Percentiles rank a stretch among this genome's conserved stretches.
These are phyloP conservation scores for Metschnikowia arizonensis DNA, from an alignment of 805 yeast species.

Conservation along the genomic window DNA sequence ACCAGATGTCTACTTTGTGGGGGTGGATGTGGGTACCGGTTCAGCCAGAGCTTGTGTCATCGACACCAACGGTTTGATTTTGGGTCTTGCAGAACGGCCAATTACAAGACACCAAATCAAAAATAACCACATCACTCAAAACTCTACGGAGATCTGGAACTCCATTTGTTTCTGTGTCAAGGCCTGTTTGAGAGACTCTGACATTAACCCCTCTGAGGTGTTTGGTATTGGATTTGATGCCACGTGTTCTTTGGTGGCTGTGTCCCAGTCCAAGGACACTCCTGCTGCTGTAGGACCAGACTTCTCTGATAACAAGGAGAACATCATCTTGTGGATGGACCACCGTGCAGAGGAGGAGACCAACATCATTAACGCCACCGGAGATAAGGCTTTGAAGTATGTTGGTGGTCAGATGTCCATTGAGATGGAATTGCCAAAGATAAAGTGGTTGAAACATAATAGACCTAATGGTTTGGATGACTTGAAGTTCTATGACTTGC, in stretches of 20 bases:
- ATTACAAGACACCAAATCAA: conserved; percentile 73
- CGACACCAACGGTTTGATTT: conserved; percentile 75
- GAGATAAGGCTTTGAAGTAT: conserved; percentile 75
- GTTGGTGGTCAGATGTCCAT: conserved; percentile 98
- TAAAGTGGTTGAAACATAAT: conserved; percentile 90
- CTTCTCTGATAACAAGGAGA: conserved; percentile 65
- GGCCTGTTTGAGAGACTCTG: conserved; percentile 68
- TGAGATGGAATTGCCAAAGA: conserved; percentile 97
- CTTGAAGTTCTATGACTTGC: conserved; percentile 87
- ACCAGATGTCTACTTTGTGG: conserved; percentile 57
- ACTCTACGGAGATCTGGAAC: conserved; percentile 88
- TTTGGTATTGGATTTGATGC: conserved; percentile 96
- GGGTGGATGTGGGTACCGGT: conserved; percentile 97
- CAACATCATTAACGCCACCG: conserved; percentile 70
- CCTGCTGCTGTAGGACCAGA: conserved; percentile 94
- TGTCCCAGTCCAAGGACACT: conserved; percentile 56
- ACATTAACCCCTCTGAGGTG: conserved; percentile 61
- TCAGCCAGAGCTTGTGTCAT: conserved; percentile 93
- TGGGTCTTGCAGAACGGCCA: conserved; percentile 74
- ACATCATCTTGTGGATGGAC: conserved; percentile 97
- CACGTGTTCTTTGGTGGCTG: conserved; percentile 88
- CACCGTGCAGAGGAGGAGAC: conserved; percentile 89
- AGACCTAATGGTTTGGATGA: conserved; percentile 55
- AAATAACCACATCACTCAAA: conserved; percentile 76
- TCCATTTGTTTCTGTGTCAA: conserved; percentile 80